phyloP scores from a whole-genome alignment of 2,329 filamentous ascomycete genomes.

The Fusarium sublunatum region DNA sequence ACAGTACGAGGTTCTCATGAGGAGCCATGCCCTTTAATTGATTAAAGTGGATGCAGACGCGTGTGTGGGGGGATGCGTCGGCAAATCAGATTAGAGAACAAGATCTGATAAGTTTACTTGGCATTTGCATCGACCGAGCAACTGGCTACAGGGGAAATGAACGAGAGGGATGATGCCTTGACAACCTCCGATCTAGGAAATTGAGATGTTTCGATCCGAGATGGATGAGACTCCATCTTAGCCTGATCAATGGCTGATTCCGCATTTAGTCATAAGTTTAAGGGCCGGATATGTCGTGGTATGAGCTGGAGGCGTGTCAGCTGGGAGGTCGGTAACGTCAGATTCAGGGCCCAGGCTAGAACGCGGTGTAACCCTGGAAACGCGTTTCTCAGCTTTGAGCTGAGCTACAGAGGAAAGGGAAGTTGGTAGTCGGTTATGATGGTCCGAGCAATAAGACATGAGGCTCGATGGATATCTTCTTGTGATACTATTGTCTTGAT shows the following conservation, averaged over 20 bases:
- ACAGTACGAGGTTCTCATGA: conserved; percentile 5
- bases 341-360: conserved; percentile 11
- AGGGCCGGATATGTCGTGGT: not conserved
- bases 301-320: conserved; percentile 10
- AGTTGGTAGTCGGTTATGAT: conserved; percentile 3
- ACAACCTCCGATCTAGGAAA: conserved; percentile 3
- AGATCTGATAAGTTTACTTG: conserved; percentile 47
- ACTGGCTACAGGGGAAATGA: conserved; percentile 9
- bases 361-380: conserved; percentile 29
- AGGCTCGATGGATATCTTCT: conserved; percentile 7
- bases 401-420: conserved; percentile 5
- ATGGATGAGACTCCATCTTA: not conserved
- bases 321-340: conserved; percentile 20
- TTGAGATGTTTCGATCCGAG: conserved; percentile 1
- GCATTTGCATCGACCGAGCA: conserved; percentile 41
- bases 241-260: not conserved
- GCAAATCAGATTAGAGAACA: conserved; percentile 27
- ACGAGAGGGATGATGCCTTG: conserved; percentile 7
- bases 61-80: conserved; percentile 3
- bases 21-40: conserved; percentile 32
- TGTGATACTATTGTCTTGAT: conserved; percentile 14
- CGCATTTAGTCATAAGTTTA: conserved; percentile 2
- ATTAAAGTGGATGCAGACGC: conserved; percentile 20
- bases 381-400: conserved; percentile 9
- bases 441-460: not conserved